A percentile compares a stretch with the other conserved stretches of the same genome.
phyloP scores from a whole-genome alignment of 2,329 filamentous ascomycete genomes.

The Aspergillus eucalypticola region DNA sequence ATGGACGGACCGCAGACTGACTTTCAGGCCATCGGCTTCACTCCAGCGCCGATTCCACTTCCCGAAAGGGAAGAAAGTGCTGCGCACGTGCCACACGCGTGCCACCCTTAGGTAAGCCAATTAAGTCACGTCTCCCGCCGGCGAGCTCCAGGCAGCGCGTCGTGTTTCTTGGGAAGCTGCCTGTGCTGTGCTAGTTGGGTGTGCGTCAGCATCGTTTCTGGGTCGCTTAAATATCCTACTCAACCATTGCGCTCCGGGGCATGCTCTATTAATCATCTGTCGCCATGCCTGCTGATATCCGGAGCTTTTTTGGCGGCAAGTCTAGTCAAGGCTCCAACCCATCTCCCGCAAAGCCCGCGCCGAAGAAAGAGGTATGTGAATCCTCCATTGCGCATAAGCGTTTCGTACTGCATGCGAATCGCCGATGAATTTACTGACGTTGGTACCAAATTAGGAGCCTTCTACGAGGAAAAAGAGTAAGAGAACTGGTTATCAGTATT shows the following conservation, averaged over 20 bases:
- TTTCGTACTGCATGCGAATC: neutral
- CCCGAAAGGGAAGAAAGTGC: conserved; percentile 25
- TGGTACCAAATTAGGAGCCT: conserved; percentile 9
- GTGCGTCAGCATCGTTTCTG: neutral
- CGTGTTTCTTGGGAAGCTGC: conserved; percentile 27
- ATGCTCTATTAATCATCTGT: conserved; percentile 8
- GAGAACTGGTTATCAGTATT: conserved; percentile 4
- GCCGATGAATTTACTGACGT: neutral
- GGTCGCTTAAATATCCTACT: neutral
- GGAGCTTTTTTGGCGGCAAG: conserved; percentile 85
- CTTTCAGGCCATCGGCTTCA: conserved; percentile 25
- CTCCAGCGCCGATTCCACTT: conserved; percentile 22
- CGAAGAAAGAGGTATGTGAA: conserved; percentile 46
- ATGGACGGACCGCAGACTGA: conserved; percentile 18
- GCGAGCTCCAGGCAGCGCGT: conserved; percentile 23
- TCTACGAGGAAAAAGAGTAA: conserved; percentile 39
- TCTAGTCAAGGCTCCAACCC: conserved; percentile 59
- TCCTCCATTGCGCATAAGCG: conserved; percentile 5
- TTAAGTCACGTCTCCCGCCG: conserved; percentile 23
- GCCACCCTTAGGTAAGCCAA: conserved; percentile 28
- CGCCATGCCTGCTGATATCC: conserved; percentile 79
- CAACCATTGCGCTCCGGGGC: neutral
- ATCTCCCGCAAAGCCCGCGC: conserved; percentile 45
- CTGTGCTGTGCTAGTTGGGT: neutral
- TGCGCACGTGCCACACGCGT: conserved; percentile 27